Evolutionary conservation across 2,329 filamentous ascomycete genomes (phyloP), one percentile per base, ranked within the genome.

Genomic region (Botrytis pseudocinerea): DNA sequence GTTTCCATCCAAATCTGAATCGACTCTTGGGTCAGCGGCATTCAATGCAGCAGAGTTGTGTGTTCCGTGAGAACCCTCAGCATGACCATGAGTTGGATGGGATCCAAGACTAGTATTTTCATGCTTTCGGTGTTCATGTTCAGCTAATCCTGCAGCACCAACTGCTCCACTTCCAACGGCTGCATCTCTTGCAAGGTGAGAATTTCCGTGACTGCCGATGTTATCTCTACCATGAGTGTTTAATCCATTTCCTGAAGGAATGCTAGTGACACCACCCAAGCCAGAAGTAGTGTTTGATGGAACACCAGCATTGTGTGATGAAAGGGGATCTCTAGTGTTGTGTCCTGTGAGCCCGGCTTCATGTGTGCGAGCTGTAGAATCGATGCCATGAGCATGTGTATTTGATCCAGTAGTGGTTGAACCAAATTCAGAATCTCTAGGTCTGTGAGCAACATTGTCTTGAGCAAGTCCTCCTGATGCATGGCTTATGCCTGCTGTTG

Each of bases 1-100:
- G 10, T 68, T 68, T 54, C 64, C 64, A 40, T 68, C 46, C 46
- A 68, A 68, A 48, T 68, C 64, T 80, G 80, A 71, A 78, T 78
- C 74, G 80, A 80, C 68, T 77, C 74, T 70, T 82, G 81, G 65
- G 14, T 68, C 65, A n/a, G 65, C 65, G 14, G 65, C 48, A 25
- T 68, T 68, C 12, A 68, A 54, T 57, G 32, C 80, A 80, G 25
- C 80, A 78, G 38, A 65, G 42, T 42, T 71, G 20, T 54, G 44
- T 25, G 22, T 16, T 76, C 77, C 51, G 78, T 81, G 48, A 74
- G 78, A 48, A 3, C 48, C 46, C 61, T 65, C 68, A n/a, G 28
- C 6, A 65, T 64, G 32, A 51, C 59, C 46, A 57, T 66, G 20
- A n/a, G 69, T 63, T 14, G n/a, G 48, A 6, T 59, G 46, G 6